Percentiles rank a stretch among this genome's conserved stretches.
Conservation (phyloP, 2,329 filamentous ascomycete species). For the Colletotrichum shisoi region DNA sequence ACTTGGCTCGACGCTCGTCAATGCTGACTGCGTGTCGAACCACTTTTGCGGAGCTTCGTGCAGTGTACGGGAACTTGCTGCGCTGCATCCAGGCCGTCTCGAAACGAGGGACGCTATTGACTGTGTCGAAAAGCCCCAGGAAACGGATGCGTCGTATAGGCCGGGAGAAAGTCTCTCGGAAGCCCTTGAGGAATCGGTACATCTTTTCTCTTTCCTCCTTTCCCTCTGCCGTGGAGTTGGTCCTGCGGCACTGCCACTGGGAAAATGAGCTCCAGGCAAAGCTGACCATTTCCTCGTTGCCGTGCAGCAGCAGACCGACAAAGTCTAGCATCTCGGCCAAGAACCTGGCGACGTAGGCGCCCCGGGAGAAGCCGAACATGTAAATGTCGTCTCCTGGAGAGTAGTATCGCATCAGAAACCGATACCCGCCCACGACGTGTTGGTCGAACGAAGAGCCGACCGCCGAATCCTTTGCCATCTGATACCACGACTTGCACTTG, state of each 20-base stretch:
- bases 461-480: slow-evolving; percentile 79
- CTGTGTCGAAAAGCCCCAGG: slow-evolving; percentile 81
- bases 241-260: slow-evolving; percentile 71
- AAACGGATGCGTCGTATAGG: slow-evolving; percentile 78
- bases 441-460: slow-evolving; percentile 81
- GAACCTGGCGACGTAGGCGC: slow-evolving; percentile 77
- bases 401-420: slow-evolving; percentile 79
- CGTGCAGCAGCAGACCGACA: slow-evolving; percentile 78
- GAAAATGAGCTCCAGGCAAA: slow-evolving; percentile 87
- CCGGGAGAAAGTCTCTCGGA: slow-evolving; percentile 81
- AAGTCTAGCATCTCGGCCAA: slow-evolving; percentile 86
- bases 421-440: slow-evolving; percentile 84
- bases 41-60: slow-evolving; percentile 64
- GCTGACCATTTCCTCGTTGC: slow-evolving; percentile 84
- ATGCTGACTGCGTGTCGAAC: slow-evolving; percentile 76
- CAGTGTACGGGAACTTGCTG: slow-evolving; percentile 76
- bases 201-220: slow-evolving; percentile 65
- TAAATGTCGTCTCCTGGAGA: slow-evolving; percentile 70
- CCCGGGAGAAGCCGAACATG: slow-evolving; percentile 77
- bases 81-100: slow-evolving; percentile 80
- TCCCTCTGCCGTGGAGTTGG: slow-evolving; percentile 49
- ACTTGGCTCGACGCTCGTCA: slow-evolving; percentile 75
- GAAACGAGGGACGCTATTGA: slow-evolving; percentile 81
- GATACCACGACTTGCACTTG: slow-evolving; percentile 70
- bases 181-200: slow-evolving; percentile 78